A percentile compares a stretch with the other conserved stretches of the same genome.
These are phyloP conservation scores for Xerophyta viscosa DNA, from an alignment of 106 monocot species.

Conservation along the genomic window DNA sequence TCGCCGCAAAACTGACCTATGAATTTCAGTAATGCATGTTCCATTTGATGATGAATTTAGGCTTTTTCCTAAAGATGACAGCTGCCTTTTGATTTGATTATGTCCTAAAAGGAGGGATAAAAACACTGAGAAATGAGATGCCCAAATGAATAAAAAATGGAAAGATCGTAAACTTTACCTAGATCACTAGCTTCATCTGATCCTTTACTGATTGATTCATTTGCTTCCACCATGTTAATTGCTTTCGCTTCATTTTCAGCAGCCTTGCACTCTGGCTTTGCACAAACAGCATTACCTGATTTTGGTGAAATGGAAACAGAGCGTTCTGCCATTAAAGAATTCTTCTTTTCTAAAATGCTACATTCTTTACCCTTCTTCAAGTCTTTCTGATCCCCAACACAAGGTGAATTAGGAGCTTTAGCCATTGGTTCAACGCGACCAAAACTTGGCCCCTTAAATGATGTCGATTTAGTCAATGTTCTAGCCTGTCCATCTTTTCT, in stretches of 20 bases:
- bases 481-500: conserved; percentile 22
- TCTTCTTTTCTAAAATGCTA: conserved; percentile 32
- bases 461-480: conserved; percentile 32
- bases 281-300: conserved; percentile 1
- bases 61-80: conserved; percentile 18
- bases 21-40: conserved; percentile 11
- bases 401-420: conserved; percentile 24
- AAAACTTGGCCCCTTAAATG: conserved; percentile 28
- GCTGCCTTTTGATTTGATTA: conserved; percentile 33
- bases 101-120: conserved; percentile 23
- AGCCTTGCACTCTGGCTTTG: conserved; percentile 22
- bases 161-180: conserved; percentile 9
- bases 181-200: conserved; percentile 13
- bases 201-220: conserved; percentile 20
- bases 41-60: conserved; percentile 20
- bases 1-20: conserved; percentile 7
- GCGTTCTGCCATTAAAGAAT: conserved; percentile 16
- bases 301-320: conserved; percentile 11
- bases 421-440: conserved; percentile 13
- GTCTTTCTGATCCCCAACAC: conserved; percentile 19
- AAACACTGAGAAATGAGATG: neutral
- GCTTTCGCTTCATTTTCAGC: conserved; percentile 14
- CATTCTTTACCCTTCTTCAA: conserved; percentile 29
- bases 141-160: neutral
- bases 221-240: conserved; percentile 18